Evolutionary conservation across 2,329 filamentous ascomycete genomes (phyloP).

Genomic region (Meredithiella fracta): DNA sequence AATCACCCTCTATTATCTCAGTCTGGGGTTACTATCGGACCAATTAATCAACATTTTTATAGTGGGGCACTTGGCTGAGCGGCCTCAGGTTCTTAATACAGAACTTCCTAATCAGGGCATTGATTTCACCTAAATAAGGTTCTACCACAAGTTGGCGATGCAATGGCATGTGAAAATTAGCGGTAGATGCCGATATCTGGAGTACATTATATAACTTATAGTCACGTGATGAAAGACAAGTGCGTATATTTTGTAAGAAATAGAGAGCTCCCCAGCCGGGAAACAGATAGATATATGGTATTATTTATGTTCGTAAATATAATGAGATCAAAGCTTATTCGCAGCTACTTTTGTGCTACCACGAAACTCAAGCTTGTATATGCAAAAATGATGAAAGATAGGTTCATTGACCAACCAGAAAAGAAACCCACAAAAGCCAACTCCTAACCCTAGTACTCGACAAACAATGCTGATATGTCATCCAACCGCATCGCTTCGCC

Average conservation of each 20-base stretch:
- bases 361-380: neutral
- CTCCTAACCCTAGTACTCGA: slow-evolving; percentile 46
- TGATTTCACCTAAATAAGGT: no score
- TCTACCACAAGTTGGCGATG: no score
- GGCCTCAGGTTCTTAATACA: neutral
- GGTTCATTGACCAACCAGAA: neutral
- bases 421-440: neutral
- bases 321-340: neutral
- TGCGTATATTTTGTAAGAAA: no score
- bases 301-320: neutral
- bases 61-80: neutral
- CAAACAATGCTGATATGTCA: slow-evolving; percentile 64
- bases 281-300: neutral
- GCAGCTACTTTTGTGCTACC: neutral
- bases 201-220: no score
- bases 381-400: neutral
- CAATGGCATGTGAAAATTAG: neutral
- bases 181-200: neutral
- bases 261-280: neutral
- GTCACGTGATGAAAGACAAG: no score
- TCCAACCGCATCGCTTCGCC: slow-evolving; percentile 69
- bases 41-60: slow-evolving; percentile 1
- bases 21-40: neutral
- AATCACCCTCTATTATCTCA: slow-evolving; percentile 5
- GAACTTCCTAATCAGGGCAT: neutral